phyloP scores from a whole-genome alignment of 2,329 filamentous ascomycete genomes.

The Dactylellina drechsleri region DNA sequence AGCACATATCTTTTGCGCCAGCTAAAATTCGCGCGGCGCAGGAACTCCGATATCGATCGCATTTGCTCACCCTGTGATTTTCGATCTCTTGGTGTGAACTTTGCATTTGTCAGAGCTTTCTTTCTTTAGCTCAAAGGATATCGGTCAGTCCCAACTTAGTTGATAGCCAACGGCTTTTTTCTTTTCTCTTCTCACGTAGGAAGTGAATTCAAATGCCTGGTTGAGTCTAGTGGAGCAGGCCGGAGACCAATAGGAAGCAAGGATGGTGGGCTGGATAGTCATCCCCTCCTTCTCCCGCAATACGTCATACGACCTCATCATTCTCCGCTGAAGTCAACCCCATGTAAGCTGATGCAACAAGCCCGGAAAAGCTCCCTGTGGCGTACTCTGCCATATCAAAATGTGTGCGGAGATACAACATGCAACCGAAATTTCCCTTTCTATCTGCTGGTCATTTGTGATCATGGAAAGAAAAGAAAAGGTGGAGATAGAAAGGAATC shows the following conservation, averaged over 20 bases:
- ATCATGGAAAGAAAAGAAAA: constrained; percentile 32
- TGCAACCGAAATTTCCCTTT: constrained; percentile 12
- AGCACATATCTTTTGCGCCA: background rate
- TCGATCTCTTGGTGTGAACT: constrained; percentile 30
- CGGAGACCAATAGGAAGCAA: constrained; percentile 51
- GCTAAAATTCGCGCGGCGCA: constrained; percentile 12
- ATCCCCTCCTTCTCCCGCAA: constrained; percentile 51
- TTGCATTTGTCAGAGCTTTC: constrained; percentile 15
- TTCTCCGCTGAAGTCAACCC: constrained; percentile 41
- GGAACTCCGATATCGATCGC: constrained; percentile 28
- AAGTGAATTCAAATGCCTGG: constrained; percentile 3
- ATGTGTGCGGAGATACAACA: constrained; percentile 30
- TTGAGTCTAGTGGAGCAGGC: constrained; percentile 34
- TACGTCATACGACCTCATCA: constrained; percentile 56
- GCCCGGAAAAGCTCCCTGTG: constrained; percentile 29
- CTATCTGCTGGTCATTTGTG: constrained; percentile 46
- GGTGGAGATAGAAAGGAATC: background rate
- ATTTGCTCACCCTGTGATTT: constrained; percentile 35
- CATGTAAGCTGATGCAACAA: constrained; percentile 55
- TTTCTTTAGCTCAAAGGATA: constrained; percentile 10
- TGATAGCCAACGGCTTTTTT: background rate
- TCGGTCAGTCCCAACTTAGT: background rate
- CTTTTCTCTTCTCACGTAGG: background rate
- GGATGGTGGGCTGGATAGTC: constrained; percentile 48
- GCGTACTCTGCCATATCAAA: constrained; percentile 20